Evolutionary conservation across 805 yeast genomes (phyloP).

Genomic region (Vanderwaltozyma yarrowii): DNA sequence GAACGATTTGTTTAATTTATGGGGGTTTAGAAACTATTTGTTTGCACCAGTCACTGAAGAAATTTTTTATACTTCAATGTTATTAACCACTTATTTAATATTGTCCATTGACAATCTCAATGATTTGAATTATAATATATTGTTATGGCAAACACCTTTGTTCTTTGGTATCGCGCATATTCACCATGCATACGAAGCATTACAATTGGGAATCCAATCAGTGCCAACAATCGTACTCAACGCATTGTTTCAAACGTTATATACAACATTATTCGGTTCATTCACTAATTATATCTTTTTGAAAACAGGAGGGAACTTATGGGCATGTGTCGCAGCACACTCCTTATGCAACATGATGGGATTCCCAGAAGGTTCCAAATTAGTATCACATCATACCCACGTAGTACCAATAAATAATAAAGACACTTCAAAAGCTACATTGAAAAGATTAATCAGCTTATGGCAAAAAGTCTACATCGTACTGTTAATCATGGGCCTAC

Average conservation of each 20-base stretch:
- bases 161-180: slow-evolving; percentile 29
- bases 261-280: slow-evolving; percentile 27
- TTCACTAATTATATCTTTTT: slow-evolving; percentile 24
- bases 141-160: slow-evolving; percentile 18
- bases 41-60: slow-evolving; percentile 30
- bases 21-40: slow-evolving; percentile 25
- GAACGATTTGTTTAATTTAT: slow-evolving; percentile 17
- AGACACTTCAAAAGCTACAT: background rate
- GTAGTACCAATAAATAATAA: background rate
- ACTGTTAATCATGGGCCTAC: background rate
- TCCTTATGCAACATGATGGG: slow-evolving; percentile 26
- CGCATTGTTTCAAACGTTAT: slow-evolving; percentile 18
- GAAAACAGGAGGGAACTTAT: slow-evolving; percentile 22
- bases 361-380: slow-evolving; percentile 22
- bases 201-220: slow-evolving; percentile 10
- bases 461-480: slow-evolving; percentile 21
- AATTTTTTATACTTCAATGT: slow-evolving; percentile 25
- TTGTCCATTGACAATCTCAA: slow-evolving; percentile 3
- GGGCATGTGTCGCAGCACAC: slow-evolving; percentile 24
- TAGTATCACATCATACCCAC: slow-evolving; percentile 8
- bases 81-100: slow-evolving; percentile 14
- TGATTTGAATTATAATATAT: slow-evolving; percentile 3
- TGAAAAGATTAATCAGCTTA: slow-evolving; percentile 1
- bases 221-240: slow-evolving; percentile 10
- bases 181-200: slow-evolving; percentile 27